Evolutionary conservation across 2,329 filamentous ascomycete species (phyloP).

Genomic region (Penicillium sp.): DNA sequence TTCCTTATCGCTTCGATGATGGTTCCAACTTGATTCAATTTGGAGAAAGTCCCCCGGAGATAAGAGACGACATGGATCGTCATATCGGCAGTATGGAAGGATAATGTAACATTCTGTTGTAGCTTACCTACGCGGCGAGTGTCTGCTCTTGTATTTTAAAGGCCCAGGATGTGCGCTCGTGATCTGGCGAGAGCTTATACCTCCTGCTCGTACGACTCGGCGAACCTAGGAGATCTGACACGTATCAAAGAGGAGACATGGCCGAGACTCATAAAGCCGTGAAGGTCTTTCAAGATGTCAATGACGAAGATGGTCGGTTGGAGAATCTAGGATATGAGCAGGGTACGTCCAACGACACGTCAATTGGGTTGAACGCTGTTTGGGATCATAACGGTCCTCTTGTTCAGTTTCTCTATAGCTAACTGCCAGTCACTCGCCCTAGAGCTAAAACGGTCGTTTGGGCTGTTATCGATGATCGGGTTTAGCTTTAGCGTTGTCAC

Average conservation of each 20-base stretch:
- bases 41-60: no score
- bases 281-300: constrained; percentile 18
- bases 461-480: constrained; percentile 53
- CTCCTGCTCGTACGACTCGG: no score
- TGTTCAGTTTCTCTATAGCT: not conserved
- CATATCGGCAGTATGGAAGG: no score
- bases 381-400: not conserved
- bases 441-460: constrained; percentile 54
- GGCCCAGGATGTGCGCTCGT: no score
- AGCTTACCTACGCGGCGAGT: no score
- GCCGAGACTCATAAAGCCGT: constrained; percentile 22
- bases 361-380: no score
- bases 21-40: not conserved
- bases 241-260: constrained; percentile 8
- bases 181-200: not conserved
- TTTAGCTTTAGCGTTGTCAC: constrained; percentile 56
- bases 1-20: constrained; percentile 18
- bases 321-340: constrained; percentile 38
- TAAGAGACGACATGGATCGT: no score
- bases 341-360: constrained; percentile 18
- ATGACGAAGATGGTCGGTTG: constrained; percentile 32
- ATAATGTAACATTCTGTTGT: no score
- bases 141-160: no score
- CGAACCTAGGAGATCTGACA: no score
- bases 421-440: not conserved